A percentile compares a stretch with the other conserved stretches of the same genome.
Evolutionary conservation across 192 early-diverging fungal species (phyloP).

Genomic region (Chytriomyces sp.): DNA sequence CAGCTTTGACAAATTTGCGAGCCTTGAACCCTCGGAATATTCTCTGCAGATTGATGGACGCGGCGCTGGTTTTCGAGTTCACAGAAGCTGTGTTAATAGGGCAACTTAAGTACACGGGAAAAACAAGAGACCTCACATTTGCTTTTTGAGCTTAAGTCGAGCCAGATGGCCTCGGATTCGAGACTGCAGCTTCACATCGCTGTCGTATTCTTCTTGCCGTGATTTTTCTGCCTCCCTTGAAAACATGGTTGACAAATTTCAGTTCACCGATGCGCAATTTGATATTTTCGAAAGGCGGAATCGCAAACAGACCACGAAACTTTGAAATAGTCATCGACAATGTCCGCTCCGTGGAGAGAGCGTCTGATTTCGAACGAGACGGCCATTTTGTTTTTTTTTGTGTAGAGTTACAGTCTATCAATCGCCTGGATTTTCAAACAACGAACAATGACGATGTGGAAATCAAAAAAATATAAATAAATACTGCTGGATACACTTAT

Average conservation of each 20-base stretch:
- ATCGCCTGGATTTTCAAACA: no score
- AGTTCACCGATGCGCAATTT: not conserved
- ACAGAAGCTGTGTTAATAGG: not conserved
- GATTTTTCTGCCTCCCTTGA: constrained; percentile 9
- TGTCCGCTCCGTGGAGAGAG: constrained; percentile 7
- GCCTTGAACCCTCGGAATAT: constrained; percentile 43
- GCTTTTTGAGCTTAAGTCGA: constrained; percentile 1
- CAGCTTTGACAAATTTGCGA: constrained; percentile 21
- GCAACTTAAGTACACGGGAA: no score
- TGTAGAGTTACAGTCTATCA: no score
- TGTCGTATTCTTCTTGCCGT: constrained; percentile 24
- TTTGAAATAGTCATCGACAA: constrained; percentile 28
- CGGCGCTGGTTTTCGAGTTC: not conserved
- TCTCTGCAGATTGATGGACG: constrained; percentile 43
- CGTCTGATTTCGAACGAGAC: constrained; percentile 1
- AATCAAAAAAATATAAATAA: no score
- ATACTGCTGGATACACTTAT: no score
- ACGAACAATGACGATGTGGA: no score
- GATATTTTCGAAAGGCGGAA: not conserved
- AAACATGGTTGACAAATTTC: not conserved
- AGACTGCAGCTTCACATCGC: constrained; percentile 24
- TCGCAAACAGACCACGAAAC: constrained; percentile 1
- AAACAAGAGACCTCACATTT: no score
- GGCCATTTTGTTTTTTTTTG: constrained; percentile 15
- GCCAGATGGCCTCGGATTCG: constrained; percentile 7